Evolutionary conservation across 306 rosid genomes (phyloP).

Genomic region (Gleditsia sinensis): DNA sequence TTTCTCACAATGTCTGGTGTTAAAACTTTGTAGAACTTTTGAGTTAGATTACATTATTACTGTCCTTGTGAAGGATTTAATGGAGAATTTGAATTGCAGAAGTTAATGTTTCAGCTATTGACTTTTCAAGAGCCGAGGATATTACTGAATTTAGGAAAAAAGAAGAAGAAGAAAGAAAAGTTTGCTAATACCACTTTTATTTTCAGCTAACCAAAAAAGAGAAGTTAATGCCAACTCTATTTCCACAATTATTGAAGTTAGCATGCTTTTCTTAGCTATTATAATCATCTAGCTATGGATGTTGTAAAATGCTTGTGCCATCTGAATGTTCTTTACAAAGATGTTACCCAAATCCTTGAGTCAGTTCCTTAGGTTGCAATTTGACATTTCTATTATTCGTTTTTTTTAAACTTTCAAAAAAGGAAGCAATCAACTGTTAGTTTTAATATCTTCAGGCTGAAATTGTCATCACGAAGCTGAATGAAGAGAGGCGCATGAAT

Average conservation of each 20-base stretch:
- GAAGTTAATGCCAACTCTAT: conserved; percentile 2
- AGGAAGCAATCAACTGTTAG: conserved; percentile 22
- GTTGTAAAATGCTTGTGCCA: conserved; percentile 14
- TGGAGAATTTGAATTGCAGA: neutral
- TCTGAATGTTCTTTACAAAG: conserved; percentile 23
- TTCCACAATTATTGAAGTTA: conserved; percentile 4
- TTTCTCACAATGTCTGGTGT: conserved; percentile 21
- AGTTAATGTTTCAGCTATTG: neutral
- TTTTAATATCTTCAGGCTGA: conserved; percentile 68
- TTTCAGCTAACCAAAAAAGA: neutral
- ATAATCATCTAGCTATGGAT: neutral
- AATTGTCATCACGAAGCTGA: conserved; percentile 57
- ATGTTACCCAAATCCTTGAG: conserved; percentile 18
- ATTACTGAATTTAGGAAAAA: neutral
- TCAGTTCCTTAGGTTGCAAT: conserved; percentile 29
- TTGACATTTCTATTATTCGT: neutral
- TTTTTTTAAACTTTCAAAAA: conserved; percentile 17
- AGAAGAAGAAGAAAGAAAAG: neutral
- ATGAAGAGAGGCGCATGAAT: conserved; percentile 56
- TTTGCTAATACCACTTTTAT: neutral
- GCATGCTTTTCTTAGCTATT: neutral
- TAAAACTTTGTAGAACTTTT: conserved; percentile 12
- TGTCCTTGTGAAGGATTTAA: neutral
- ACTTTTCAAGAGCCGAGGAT: neutral
- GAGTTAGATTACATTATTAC: conserved; percentile 1